Conservation (phyloP, 2,329 filamentous ascomycete genomes). For the Phymatotrichopsis omnivora region DNA sequence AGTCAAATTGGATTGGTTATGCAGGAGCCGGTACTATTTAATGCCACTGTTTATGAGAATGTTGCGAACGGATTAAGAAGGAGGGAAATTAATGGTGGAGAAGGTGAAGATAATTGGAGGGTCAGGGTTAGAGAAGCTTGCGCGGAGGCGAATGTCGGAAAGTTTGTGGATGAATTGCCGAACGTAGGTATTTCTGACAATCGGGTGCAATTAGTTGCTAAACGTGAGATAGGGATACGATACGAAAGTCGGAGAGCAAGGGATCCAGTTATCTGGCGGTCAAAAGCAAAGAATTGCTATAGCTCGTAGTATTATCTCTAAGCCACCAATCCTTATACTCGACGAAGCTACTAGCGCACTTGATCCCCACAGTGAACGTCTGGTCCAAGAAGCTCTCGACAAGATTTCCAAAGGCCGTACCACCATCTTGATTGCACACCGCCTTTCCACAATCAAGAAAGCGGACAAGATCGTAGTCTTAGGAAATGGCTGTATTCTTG, state of each 20-base stretch:
- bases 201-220: slow-evolving; percentile 11
- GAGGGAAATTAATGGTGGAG: slow-evolving; percentile 43
- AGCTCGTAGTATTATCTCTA: slow-evolving; percentile 57
- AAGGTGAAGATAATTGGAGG: slow-evolving; percentile 49
- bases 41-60: slow-evolving; percentile 53
- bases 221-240: slow-evolving; percentile 49
- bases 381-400: slow-evolving; percentile 49
- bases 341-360: slow-evolving; percentile 67
- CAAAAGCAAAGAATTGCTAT: slow-evolving; percentile 77
- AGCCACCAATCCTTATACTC: slow-evolving; percentile 56
- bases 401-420: slow-evolving; percentile 53
- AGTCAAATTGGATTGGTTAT: slow-evolving; percentile 53
- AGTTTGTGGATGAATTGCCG: slow-evolving; percentile 56
- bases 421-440: slow-evolving; percentile 69
- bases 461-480: slow-evolving; percentile 72
- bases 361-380: slow-evolving; percentile 45
- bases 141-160: slow-evolving; percentile 56
- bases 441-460: slow-evolving; percentile 63
- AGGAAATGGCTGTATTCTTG: slow-evolving; percentile 57
- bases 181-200: slow-evolving; percentile 32
- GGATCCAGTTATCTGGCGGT: slow-evolving; percentile 70
- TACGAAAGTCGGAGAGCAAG: slow-evolving; percentile 64
- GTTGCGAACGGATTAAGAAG: slow-evolving; percentile 52
- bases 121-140: slow-evolving; percentile 54
- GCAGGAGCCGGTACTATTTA: slow-evolving; percentile 59